Percentiles rank a stretch among this genome's conserved stretches.
Evolutionary conservation across 2,329 filamentous ascomycete genomes (phyloP).

Genomic region (Coniochaeta prunicola): DNA sequence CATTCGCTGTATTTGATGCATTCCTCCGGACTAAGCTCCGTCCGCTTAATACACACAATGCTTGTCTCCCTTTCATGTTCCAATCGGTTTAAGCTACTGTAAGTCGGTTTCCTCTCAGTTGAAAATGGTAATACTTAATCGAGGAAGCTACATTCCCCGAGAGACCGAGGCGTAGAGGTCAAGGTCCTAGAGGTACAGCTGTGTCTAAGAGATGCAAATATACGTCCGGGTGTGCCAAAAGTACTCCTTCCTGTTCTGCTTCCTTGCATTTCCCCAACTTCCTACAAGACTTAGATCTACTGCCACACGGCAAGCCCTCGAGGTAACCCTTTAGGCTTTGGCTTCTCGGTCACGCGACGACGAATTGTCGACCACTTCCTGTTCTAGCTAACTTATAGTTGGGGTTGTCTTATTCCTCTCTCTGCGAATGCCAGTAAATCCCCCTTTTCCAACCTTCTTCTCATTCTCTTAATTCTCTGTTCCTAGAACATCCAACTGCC

Average conservation of each 20-base stretch:
- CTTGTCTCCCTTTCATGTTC: too few species aligned
- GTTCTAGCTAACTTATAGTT: neutral
- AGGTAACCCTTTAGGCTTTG: neutral
- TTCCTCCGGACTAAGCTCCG: too few species aligned
- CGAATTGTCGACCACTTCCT: slow-evolving; percentile 4
- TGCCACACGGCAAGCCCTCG: neutral
- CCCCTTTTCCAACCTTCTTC: neutral
- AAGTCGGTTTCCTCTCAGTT: neutral
- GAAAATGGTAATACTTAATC: neutral
- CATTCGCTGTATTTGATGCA: too few species aligned
- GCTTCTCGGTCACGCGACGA: slow-evolving; percentile 2
- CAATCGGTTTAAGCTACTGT: too few species aligned
- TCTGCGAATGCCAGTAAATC: neutral
- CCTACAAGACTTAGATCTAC: neutral
- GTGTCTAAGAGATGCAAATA: neutral
- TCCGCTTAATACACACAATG: too few species aligned
- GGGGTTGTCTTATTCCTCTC: neutral
- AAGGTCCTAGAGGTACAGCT: neutral
- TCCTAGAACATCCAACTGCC: neutral
- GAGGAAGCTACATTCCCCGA: too few species aligned
- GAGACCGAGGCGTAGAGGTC: too few species aligned
- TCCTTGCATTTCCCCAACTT: neutral
- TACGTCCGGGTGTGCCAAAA: neutral
- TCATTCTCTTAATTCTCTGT: neutral
- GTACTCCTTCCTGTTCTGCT: neutral